phyloP scores from a whole-genome alignment of 1,284 basidiomycete genomes.

The Apiotrichum gamsii region DNA sequence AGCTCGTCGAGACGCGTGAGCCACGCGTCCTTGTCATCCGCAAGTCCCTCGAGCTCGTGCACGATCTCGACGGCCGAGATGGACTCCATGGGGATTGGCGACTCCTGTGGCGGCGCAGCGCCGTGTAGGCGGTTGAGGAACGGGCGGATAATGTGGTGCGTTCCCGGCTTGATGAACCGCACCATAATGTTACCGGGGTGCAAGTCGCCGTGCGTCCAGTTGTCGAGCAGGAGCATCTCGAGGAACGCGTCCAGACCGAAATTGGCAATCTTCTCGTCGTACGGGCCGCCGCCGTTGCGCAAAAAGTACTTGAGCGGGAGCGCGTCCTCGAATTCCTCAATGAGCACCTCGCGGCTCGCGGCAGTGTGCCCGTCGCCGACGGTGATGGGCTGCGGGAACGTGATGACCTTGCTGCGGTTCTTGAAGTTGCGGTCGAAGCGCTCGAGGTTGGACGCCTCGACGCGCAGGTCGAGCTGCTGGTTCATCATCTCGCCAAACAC shows the following conservation, averaged over 20 bases:
- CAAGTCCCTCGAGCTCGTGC: conserved; percentile 57
- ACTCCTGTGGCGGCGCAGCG: background rate
- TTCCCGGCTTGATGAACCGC: conserved; percentile 79
- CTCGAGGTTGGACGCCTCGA: conserved; percentile 82
- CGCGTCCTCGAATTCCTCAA: conserved; percentile 92
- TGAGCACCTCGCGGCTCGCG: conserved; percentile 62
- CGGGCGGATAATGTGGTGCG: conserved; percentile 53
- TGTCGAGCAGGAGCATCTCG: conserved; percentile 96
- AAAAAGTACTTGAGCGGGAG: conserved; percentile 85
- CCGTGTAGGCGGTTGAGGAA: conserved; percentile 35
- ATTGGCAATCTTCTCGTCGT: conserved; percentile 82
- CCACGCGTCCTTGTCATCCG: conserved; percentile 63
- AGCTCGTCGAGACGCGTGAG: conserved; percentile 61
- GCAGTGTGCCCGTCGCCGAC: conserved; percentile 14
- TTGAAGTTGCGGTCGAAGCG: conserved; percentile 84
- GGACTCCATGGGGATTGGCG: conserved; percentile 24
- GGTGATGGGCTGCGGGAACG: conserved; percentile 77
- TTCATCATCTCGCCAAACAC: conserved; percentile 98
- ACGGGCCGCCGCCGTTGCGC: conserved; percentile 82
- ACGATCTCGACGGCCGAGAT: conserved; percentile 54
- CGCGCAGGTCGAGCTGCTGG: conserved; percentile 82
- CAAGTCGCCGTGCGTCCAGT: conserved; percentile 94
- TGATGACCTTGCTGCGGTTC: conserved; percentile 65
- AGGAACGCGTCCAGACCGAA: conserved; percentile 93
- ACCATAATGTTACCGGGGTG: conserved; percentile 87